Evolutionary conservation across 805 yeast genomes (phyloP).

Genomic region (Myxozyma neotropica): DNA sequence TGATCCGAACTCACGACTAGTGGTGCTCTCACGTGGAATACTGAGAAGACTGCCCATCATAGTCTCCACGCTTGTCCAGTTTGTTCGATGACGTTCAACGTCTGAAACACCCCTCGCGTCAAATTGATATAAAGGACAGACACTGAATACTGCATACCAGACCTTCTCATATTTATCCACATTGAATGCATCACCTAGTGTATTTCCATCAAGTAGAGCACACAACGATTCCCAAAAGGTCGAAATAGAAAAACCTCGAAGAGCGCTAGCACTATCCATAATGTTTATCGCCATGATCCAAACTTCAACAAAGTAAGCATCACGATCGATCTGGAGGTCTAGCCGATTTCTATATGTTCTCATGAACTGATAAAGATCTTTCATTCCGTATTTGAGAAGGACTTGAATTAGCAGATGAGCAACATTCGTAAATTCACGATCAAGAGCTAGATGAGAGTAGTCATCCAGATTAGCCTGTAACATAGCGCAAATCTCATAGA

Average conservation of each 20-base stretch:
- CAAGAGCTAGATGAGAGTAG: slow-evolving; percentile 18
- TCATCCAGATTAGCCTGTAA: slow-evolving; percentile 12
- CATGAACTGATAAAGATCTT: slow-evolving; percentile 27
- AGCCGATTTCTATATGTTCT: slow-evolving; percentile 22
- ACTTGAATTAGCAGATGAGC: slow-evolving; percentile 24
- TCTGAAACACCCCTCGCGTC: slow-evolving; percentile 14
- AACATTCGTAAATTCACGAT: slow-evolving; percentile 18
- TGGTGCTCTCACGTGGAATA: background rate
- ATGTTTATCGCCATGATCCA: slow-evolving; percentile 30
- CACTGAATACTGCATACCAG: slow-evolving; percentile 31
- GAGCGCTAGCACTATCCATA: slow-evolving; percentile 12
- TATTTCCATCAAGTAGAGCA: slow-evolving; percentile 13
- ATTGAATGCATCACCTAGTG: background rate
- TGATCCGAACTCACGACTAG: slow-evolving; percentile 7
- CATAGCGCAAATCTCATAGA: slow-evolving; percentile 23
- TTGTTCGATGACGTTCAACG: background rate
- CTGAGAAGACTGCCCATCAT: slow-evolving; percentile 19
- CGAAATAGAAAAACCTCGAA: background rate
- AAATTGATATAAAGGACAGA: slow-evolving; percentile 34
- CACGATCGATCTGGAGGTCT: slow-evolving; percentile 15
- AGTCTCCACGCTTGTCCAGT: slow-evolving; percentile 25
- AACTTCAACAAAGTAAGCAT: slow-evolving; percentile 22
- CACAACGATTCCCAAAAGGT: slow-evolving; percentile 26
- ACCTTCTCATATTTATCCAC: slow-evolving; percentile 27
- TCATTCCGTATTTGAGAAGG: slow-evolving; percentile 23